Evolutionary conservation across 2,329 filamentous ascomycete species (phyloP).

Genomic region (Nothomitra cinnamomea): DNA sequence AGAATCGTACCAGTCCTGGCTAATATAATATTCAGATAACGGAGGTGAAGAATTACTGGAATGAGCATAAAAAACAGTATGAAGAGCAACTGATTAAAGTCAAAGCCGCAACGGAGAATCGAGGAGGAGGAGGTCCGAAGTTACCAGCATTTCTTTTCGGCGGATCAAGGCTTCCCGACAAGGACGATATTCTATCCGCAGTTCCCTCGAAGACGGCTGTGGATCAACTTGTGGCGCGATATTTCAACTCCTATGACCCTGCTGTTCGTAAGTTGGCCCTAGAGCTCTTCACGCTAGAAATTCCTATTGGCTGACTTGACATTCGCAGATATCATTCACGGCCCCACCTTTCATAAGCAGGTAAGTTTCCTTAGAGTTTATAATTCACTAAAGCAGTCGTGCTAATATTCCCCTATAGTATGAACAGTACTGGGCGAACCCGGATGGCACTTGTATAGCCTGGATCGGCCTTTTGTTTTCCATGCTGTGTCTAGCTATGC

Average conservation of each 20-base stretch:
- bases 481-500: conserved; percentile 58
- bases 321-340: conserved; percentile 50
- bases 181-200: conserved; percentile 59
- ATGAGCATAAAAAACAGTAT: conserved; percentile 71
- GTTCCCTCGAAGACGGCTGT: conserved; percentile 69
- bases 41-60: conserved; percentile 87
- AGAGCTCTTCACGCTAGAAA: background rate
- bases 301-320: conserved; percentile 19
- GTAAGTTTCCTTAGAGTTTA: conserved; percentile 20
- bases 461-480: conserved; percentile 67
- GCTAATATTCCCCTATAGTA: conserved; percentile 28
- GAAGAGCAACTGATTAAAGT: conserved; percentile 68
- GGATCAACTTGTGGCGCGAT: conserved; percentile 72
- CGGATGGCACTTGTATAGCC: conserved; percentile 53
- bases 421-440: conserved; percentile 52
- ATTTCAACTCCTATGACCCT: conserved; percentile 69
- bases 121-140: conserved; percentile 31
- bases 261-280: conserved; percentile 34
- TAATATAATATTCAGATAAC: conserved; percentile 40
- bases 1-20: background rate
- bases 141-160: conserved; percentile 69
- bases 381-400: conserved; percentile 17
- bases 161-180: conserved; percentile 48
- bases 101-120: conserved; percentile 39
- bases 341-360: conserved; percentile 68